Percentiles rank a stretch among this genome's conserved stretches.
Conservation (phyloP, 2,329 filamentous ascomycete genomes). For the Xylariaceae sp. region DNA sequence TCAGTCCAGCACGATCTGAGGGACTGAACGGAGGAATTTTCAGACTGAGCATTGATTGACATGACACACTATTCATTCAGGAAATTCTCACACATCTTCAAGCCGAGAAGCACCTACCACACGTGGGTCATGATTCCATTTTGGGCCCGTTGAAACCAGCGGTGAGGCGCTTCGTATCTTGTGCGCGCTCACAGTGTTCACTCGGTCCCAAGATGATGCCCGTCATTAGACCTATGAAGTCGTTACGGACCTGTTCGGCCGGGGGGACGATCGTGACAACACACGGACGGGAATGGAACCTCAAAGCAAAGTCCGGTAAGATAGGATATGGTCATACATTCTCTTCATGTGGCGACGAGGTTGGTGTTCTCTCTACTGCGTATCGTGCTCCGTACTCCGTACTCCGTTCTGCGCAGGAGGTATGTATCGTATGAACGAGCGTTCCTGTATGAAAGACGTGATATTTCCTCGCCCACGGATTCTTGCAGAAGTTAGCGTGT, state of each 20-base stretch:
- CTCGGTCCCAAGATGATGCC: slow-evolving; percentile 2
- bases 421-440: background rate
- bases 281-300: slow-evolving; percentile 2
- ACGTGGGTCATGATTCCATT: slow-evolving; percentile 19
- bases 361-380: slow-evolving; percentile 12
- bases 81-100: slow-evolving; percentile 12
- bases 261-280: slow-evolving; percentile 3
- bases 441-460: slow-evolving; percentile 18
- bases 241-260: slow-evolving; percentile 23
- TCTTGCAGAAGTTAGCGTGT: slow-evolving; percentile 28
- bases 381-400: no score
- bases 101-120: slow-evolving; percentile 21
- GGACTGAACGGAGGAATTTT: slow-evolving; percentile 12
- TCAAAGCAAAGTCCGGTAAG: background rate
- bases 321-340: slow-evolving; percentile 1
- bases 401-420: no score
- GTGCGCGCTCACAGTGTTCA: slow-evolving; percentile 14
- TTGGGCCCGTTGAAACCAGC: slow-evolving; percentile 24
- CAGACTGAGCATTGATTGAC: slow-evolving; percentile 1
- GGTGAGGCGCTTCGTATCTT: slow-evolving; percentile 23
- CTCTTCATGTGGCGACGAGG: slow-evolving; percentile 14
- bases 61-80: slow-evolving; percentile 18
- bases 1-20: slow-evolving; percentile 27
- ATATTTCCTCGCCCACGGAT: slow-evolving; percentile 23
- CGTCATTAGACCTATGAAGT: slow-evolving; percentile 19